Base-by-base conservation (phyloP, 2,329 filamentous ascomycete genomes). In the Cladosporium sp. region DNA sequence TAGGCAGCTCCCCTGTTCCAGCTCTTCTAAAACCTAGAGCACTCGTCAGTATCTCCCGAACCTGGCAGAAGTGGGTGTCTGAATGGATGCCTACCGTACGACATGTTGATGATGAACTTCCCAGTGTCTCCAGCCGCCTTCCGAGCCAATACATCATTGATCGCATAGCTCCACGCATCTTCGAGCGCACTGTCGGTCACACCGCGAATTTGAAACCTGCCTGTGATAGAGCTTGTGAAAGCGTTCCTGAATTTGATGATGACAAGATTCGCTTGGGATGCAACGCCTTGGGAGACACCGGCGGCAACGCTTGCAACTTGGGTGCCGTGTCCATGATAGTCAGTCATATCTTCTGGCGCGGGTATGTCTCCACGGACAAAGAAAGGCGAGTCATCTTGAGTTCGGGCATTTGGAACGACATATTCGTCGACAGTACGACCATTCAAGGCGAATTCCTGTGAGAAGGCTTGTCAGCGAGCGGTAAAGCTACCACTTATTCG, bases 171-270 rank as follows among this genome's bases (percentile, higher is more conserved):
- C 45, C 45, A 48, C 10, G 45, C 45, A 7, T 37, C 45, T n/a
- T 35, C 34, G 32, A 48, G 45, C 6, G 45, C 45, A 14, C 34
- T 19, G 5, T 34, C 35, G 11, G 45, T 48, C 35, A 48, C 45
- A 19, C 34, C 18, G 31, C 45, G 33, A 14, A 48, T 32, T 22
- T 48, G 45, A 28, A 40, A 31, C 14, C 13, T 19, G 9, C 34
- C 35, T 28, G 31, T 31, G 9, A 38, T 22, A 11, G 45, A 35
- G 31, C 22, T 13, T 8, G 45, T 35, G 4, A 35, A 34, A 5
- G 45, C 45, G 28, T 48, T 48, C 19, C 45, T 48, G 45, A 48
- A 48, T 7, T 48, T 48, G 35, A 48, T 37, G 19, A 48, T 48
- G 45, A 48, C 45, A 18, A 48, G 18, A 13, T 46, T 35, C 7